Evolutionary conservation across 257 asterid species (phyloP).

Genomic region (Nicotiana tabacum): DNA sequence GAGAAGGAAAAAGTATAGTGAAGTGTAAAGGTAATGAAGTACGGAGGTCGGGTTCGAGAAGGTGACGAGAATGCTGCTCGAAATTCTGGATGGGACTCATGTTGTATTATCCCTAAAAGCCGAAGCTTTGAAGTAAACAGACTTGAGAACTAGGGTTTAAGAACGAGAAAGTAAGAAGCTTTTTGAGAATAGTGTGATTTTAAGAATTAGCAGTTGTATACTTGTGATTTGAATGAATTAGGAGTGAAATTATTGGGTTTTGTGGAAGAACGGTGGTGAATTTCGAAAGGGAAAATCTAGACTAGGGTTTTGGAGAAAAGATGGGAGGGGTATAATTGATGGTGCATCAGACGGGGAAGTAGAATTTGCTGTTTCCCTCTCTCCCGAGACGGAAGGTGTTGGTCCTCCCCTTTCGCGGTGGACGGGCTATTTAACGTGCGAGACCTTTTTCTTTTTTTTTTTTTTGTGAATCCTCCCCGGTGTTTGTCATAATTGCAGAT

Average conservation of each 20-base stretch:
- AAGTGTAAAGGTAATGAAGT: slow-evolving; percentile 6
- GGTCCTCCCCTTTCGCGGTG: neutral
- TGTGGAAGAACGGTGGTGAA: neutral
- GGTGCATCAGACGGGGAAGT: neutral
- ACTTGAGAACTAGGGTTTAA: neutral
- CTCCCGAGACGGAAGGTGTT: neutral
- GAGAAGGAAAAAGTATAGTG: neutral
- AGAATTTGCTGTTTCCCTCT: neutral
- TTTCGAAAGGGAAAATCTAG: neutral
- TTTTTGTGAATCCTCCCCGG: neutral
- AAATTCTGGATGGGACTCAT: slow-evolving; percentile 96
- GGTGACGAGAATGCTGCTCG: slow-evolving; percentile 88
- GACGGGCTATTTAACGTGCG: neutral
- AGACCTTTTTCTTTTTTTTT: neutral
- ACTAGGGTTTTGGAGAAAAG: neutral
- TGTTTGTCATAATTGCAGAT: neutral
- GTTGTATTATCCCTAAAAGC: slow-evolving; percentile 10
- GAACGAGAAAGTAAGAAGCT: neutral
- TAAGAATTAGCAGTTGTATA: neutral
- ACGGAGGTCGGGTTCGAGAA: slow-evolving; percentile 74
- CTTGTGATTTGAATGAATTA: neutral
- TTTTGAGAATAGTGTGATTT: neutral
- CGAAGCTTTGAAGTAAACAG: neutral
- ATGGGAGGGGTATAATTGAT: neutral
- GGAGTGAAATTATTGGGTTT: neutral